Base-by-base conservation (phyloP, 2,329 filamentous ascomycete genomes). In the Polytolypa hystricis region DNA sequence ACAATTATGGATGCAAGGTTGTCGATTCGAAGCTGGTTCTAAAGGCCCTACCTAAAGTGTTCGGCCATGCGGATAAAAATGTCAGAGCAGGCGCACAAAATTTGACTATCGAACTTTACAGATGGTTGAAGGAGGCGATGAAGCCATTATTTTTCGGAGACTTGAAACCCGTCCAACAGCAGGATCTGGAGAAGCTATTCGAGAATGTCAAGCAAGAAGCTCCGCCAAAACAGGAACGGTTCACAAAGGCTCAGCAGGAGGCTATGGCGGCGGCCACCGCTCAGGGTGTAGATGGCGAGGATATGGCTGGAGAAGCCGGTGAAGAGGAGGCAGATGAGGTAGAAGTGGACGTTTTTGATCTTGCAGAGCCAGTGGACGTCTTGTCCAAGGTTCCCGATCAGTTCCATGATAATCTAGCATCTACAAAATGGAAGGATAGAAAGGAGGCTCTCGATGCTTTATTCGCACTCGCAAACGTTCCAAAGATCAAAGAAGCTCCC, bases 101-200 rank as follows among this genome's bases (percentile, higher is more conserved):
- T 49, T 68, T 98, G 39, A 82, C 89, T 0, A 84, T 95, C 32
- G 93, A 98, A 56, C 75, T 98, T 40, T 98, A 98, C 61, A 73
- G 91, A 60, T 98, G 93, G 91, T 70, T 98, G 21, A 82, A 89
- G 47, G 91, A 98, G 46, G 89, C 89, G 8, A 95, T 98, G 79
- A 98, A 98, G 58, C 85, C 89, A 25, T 81, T 96, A 61, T 96
- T 98, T 58, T 98, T 91, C 87, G 77, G 74, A 30, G 91, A 98
- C 41, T 62, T 98, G 42, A 98, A 98, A 58, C 82, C 89, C 1
- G 89, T 93, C 0, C 91, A 98, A 55, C 91, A 98, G 58, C 77
- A 80, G 43, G 93, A 98, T 54, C 66, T 98, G 39, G 93, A 98
- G 54, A 83, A 87, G 26, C 74, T 93, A 33, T 98, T 98, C 45